phyloP scores from a whole-genome alignment of 2,329 filamentous ascomycete genomes.

The Fusarium mundagurra region DNA sequence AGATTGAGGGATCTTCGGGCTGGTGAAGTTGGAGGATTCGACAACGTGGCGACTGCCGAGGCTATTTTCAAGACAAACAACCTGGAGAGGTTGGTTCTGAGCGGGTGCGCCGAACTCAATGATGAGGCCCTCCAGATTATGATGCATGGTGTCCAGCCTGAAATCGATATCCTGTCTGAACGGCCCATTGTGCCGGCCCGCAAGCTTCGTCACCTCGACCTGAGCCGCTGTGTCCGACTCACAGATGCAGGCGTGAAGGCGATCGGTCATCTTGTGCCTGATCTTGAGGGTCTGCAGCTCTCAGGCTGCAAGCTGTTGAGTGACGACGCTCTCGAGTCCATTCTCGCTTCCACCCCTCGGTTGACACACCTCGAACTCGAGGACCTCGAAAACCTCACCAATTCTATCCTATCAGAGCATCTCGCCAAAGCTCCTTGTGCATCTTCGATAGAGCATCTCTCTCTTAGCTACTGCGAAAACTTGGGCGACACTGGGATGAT shows the following conservation, averaged over 20 bases:
- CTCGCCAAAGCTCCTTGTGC: conserved; percentile 82
- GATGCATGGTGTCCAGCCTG: conserved; percentile 78
- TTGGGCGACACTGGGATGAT: conserved; percentile 87
- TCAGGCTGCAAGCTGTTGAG: conserved; percentile 80
- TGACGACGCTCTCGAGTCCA: conserved; percentile 75
- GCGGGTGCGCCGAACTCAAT: conserved; percentile 80
- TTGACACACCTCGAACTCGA: conserved; percentile 92
- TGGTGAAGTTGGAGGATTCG: conserved; percentile 83
- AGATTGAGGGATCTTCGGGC: conserved; percentile 82
- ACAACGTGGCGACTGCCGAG: conserved; percentile 75
- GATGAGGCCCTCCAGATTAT: conserved; percentile 79
- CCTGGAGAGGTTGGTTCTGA: conserved; percentile 83
- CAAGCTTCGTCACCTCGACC: conserved; percentile 82
- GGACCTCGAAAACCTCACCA: conserved; percentile 81
- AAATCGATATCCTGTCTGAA: conserved; percentile 83
- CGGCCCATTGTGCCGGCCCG: conserved; percentile 79
- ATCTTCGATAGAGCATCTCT: conserved; percentile 77
- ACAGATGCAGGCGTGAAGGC: conserved; percentile 77
- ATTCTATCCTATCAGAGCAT: conserved; percentile 74
- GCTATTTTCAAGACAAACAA: conserved; percentile 83
- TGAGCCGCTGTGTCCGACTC: conserved; percentile 80
- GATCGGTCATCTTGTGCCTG: conserved; percentile 78
- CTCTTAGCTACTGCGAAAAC: conserved; percentile 89
- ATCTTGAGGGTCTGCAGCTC: conserved; percentile 84
- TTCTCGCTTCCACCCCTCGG: conserved; percentile 78